Percentiles rank a stretch among this genome's conserved stretches.
phyloP scores from a whole-genome alignment of 2,329 filamentous ascomycete species.

The Aschersonia sp. region DNA sequence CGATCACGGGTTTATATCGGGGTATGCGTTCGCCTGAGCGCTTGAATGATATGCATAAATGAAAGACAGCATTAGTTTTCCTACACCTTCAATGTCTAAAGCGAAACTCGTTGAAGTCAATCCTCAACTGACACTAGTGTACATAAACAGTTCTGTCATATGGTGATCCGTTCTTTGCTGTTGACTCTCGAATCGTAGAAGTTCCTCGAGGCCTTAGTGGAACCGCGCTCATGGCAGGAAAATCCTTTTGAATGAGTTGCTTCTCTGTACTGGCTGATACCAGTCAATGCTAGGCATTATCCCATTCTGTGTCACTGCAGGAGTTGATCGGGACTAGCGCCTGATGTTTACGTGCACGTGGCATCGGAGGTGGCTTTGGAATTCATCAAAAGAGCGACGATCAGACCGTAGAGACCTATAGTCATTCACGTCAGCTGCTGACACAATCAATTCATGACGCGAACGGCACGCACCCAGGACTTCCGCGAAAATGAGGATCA shows the following conservation, averaged over 20 bases:
- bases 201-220: background rate
- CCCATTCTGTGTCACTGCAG: background rate
- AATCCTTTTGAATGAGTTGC: too few relatives aligned
- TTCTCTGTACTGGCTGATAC: too few relatives aligned
- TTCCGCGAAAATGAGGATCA: constrained; percentile 99
- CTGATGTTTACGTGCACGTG: constrained; percentile 31
- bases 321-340: background rate
- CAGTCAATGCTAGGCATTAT: too few relatives aligned
- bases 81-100: constrained; percentile 30
- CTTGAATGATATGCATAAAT: background rate
- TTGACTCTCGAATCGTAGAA: constrained; percentile 1
- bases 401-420: constrained; percentile 92
- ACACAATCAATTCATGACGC: too few relatives aligned
- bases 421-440: background rate
- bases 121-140: constrained; percentile 34
- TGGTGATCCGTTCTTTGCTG: constrained; percentile 2
- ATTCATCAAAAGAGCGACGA: constrained; percentile 99
- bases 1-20: too few relatives aligned
- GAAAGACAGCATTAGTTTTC: constrained; percentile 13
- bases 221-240: background rate
- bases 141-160: constrained; percentile 24
- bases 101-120: constrained; percentile 25
- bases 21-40: too few relatives aligned
- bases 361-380: constrained; percentile 62
- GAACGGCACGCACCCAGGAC: constrained; percentile 58